Evolutionary conservation across 2,329 filamentous ascomycete genomes (phyloP).

Genomic region (Huntiella bhutanensis): DNA sequence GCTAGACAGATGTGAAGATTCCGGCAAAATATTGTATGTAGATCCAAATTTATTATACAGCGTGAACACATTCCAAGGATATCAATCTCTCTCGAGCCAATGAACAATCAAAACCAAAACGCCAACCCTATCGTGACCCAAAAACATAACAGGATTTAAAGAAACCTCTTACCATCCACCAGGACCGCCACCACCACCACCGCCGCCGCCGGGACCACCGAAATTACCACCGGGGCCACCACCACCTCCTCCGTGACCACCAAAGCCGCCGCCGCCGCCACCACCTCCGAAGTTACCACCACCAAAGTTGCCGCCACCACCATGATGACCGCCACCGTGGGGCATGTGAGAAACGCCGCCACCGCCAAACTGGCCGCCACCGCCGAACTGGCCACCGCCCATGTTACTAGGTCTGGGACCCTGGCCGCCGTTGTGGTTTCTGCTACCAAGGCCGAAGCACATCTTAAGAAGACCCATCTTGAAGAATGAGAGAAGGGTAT

Average conservation of each 20-base stretch:
- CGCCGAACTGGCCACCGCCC: background rate
- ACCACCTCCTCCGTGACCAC: background rate
- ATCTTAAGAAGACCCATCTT: background rate
- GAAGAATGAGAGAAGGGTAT: background rate
- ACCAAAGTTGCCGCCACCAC: background rate
- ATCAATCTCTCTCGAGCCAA: too few species aligned
- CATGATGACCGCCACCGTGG: background rate
- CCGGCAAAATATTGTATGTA: too few species aligned
- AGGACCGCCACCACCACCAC: background rate
- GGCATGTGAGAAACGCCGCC: slow-evolving; percentile 1
- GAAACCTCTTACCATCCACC: slow-evolving; percentile 1
- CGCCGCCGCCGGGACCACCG: background rate
- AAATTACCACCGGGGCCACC: background rate
- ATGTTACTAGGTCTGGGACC: slow-evolving; percentile 11
- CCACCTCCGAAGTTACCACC: background rate
- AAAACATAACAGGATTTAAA: background rate
- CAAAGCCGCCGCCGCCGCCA: background rate
- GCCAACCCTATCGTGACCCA: background rate
- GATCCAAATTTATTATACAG: too few species aligned
- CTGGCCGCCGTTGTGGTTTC: background rate
- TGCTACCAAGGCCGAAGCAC: background rate
- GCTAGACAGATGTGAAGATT: too few species aligned
- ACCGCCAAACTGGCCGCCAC: background rate
- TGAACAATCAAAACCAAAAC: background rate
- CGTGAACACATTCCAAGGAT: too few species aligned